These are phyloP conservation scores for Candida ponderosae DNA, from an alignment of 805 yeast genomes.

Conservation along the genomic window DNA sequence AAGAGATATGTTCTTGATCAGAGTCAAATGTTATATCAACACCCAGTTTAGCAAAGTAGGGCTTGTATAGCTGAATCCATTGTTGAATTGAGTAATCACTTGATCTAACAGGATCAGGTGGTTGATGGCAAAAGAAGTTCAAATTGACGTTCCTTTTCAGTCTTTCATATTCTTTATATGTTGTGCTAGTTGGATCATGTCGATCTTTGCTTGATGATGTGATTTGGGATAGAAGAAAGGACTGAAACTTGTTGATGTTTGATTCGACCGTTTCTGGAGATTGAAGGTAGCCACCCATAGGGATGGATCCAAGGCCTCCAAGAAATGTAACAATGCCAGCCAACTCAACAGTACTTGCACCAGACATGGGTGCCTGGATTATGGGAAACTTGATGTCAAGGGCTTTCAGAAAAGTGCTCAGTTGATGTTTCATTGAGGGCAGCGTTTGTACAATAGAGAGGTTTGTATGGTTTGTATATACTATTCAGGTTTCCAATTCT, in stretches of 20 bases:
- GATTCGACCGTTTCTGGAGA: conserved; percentile 7
- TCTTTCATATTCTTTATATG: conserved; percentile 1
- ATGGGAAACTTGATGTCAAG: conserved; percentile 34
- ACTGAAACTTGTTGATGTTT: conserved; percentile 7
- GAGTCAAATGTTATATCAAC: not conserved
- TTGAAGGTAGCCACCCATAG: conserved; percentile 13
- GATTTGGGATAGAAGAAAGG: too few relatives aligned
- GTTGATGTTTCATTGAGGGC: conserved; percentile 10
- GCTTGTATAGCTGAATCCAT: conserved; percentile 16
- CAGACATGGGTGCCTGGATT: conserved; percentile 58
- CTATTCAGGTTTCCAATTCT: too few relatives aligned
- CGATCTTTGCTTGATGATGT: too few relatives aligned
- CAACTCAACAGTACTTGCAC: conserved; percentile 36
- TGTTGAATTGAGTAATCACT: conserved; percentile 4
- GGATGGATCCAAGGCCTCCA: conserved; percentile 47
- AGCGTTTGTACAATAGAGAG: too few relatives aligned
- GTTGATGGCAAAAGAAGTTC: conserved; percentile 40
- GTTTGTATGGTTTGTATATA: too few relatives aligned
- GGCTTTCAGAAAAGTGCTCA: conserved; percentile 6
- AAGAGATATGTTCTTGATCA: too few relatives aligned
- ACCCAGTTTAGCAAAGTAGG: not conserved
- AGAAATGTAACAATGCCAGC: conserved; percentile 32
- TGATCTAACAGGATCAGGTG: conserved; percentile 7
- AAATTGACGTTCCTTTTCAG: conserved; percentile 25
- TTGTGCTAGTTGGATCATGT: not conserved